A percentile compares a stretch with the other conserved stretches of the same genome.
Conservation (phyloP, 2,329 filamentous ascomycete species). For the Paracoccidioides lutzii region DNA sequence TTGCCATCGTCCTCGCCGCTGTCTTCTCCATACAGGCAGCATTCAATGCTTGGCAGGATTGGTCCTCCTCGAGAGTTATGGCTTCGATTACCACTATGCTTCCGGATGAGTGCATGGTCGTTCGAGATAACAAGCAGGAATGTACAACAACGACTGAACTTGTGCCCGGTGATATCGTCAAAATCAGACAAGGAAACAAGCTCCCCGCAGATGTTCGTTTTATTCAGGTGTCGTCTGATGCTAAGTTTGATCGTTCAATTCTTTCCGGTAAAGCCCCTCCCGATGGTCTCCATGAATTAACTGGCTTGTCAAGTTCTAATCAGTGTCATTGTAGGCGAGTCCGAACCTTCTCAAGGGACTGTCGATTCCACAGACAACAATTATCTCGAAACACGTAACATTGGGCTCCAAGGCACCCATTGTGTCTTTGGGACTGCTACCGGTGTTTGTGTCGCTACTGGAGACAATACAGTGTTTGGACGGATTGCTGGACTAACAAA, state of each 20-base stretch:
- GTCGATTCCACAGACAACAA: slow-evolving; percentile 57
- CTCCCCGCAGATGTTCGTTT: slow-evolving; percentile 62
- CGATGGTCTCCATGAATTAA: neutral
- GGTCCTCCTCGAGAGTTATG: slow-evolving; percentile 66
- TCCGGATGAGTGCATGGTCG: slow-evolving; percentile 55
- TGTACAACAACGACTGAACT: slow-evolving; percentile 45
- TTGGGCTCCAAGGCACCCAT: slow-evolving; percentile 68
- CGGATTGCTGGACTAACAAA: slow-evolving; percentile 61
- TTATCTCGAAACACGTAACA: slow-evolving; percentile 63
- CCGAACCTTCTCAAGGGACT: slow-evolving; percentile 49
- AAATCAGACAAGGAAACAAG: slow-evolving; percentile 59
- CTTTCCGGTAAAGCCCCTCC: slow-evolving; percentile 43
- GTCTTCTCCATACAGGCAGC: slow-evolving; percentile 58
- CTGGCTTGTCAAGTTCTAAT: neutral
- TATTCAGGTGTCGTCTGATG: slow-evolving; percentile 53
- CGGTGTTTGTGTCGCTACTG: slow-evolving; percentile 58
- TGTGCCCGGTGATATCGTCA: slow-evolving; percentile 58
- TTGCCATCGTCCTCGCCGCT: slow-evolving; percentile 58
- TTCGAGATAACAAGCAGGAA: slow-evolving; percentile 45
- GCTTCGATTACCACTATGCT: slow-evolving; percentile 67
- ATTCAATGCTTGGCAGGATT: slow-evolving; percentile 62
- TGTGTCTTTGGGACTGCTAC: slow-evolving; percentile 56
- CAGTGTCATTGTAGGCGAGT: slow-evolving; percentile 41
- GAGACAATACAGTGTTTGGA: slow-evolving; percentile 62
- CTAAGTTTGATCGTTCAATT: slow-evolving; percentile 60